Evolutionary conservation across 352 stramenopile genomes (phyloP), one percentile per base, ranked within the genome.

Genomic region (Globisporangium ultimum): DNA sequence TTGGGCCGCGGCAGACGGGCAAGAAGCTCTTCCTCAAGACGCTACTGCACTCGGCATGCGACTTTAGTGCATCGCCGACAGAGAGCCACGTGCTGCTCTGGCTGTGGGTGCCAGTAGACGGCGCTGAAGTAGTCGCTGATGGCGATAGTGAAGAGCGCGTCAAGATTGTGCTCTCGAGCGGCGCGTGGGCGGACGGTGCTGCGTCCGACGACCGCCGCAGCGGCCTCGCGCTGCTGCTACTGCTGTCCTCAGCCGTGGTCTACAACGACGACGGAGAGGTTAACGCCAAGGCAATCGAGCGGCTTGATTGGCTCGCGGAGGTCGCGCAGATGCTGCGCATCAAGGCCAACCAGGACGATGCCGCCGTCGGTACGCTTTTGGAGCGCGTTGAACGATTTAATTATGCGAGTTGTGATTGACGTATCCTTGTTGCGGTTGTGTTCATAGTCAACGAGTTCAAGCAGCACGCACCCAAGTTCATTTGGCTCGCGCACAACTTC

Each of bases 181-280:
- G 60, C 18, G 56, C 48, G 0, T 46, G 66, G 9, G 59, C 54
- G 20, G 62, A 58, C 21, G 59, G 69, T 5, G 58, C 54, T 0
- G 21, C 12, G 40, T 36, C 28, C 28, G 62, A 9, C 15, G 53
- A 38, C 28, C 55, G 46, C 55, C 66, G 38, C 46, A 51, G n/a
- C 18, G 57, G 52, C 21, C 60, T 62, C 45, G 65, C 73, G 15
- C 66, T 89, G 21, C 49, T 89, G 22, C 61, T 88, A 57, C 63
- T 89, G 61, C 75, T 89, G 40, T 79, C 74, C 43, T 89, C 80
- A 15, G 66, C 65, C 17, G 57, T 89, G 15, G 43, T 88, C 36
- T 88, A 88, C 68, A 87, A 82, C 24, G 61, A 71, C 41, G 76
- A 87, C 46, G 74, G 73, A 45, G 77, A 87, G 45, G 74, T 89